A percentile compares a stretch with the other conserved stretches of the same genome.
These are phyloP conservation scores for Trametes cingulata DNA, from an alignment of 768 basidiomycete genomes.

Conservation along the genomic window DNA sequence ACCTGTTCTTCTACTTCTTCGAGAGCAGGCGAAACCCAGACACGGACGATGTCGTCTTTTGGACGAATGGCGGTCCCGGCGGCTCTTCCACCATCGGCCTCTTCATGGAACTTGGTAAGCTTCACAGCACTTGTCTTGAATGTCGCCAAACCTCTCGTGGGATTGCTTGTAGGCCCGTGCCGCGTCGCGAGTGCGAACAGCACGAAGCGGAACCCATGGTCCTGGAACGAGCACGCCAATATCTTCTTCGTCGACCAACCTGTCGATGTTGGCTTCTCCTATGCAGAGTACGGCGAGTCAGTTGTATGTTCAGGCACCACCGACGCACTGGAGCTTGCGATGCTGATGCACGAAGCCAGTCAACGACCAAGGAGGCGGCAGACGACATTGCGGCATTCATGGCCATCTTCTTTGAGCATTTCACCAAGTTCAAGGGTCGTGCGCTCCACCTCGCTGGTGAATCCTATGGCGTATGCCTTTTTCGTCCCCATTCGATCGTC, in stretches of 20 bases:
- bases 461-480: conserved; percentile 50
- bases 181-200: conserved; percentile 52
- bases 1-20: conserved; percentile 49
- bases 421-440: conserved; percentile 67
- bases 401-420: conserved; percentile 73
- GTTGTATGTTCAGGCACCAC: conserved; percentile 41
- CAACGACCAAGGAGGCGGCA: conserved; percentile 66
- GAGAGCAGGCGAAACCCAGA: conserved; percentile 41
- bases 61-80: conserved; percentile 38
- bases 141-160: not conserved
- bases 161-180: conserved; percentile 56
- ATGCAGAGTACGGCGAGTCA: conserved; percentile 58
- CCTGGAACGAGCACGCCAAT: conserved; percentile 70
- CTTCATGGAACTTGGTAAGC: conserved; percentile 49
- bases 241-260: conserved; percentile 50
- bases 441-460: conserved; percentile 44
- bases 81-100: conserved; percentile 33
- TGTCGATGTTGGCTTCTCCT: conserved; percentile 39
- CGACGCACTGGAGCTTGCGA: too few species aligned
- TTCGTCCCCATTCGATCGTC: not conserved
- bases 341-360: too few species aligned
- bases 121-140: conserved; percentile 52
- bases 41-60: conserved; percentile 34
- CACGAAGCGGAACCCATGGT: conserved; percentile 55
- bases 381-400: conserved; percentile 72